Conservation (phyloP, 805 yeast species). For the Metschnikowia colocasiae region DNA sequence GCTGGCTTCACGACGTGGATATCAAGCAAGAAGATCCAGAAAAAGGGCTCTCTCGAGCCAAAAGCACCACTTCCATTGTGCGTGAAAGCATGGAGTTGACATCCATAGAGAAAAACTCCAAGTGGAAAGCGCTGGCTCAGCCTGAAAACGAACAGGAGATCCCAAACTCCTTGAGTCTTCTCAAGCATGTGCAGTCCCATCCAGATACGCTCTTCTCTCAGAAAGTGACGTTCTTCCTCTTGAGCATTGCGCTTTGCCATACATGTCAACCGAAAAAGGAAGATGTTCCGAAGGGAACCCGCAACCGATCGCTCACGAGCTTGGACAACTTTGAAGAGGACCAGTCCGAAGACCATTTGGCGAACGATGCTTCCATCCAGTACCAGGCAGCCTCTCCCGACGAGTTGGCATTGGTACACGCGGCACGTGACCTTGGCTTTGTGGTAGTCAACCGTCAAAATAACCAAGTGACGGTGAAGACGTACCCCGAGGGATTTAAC, state of each 20-base stretch:
- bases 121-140: constrained; percentile 50
- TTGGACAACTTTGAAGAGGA: constrained; percentile 18
- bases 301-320: constrained; percentile 18
- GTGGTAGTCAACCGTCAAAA: constrained; percentile 71
- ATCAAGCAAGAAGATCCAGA: not conserved
- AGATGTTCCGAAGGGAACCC: constrained; percentile 6
- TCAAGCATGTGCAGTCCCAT: constrained; percentile 63
- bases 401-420: constrained; percentile 87
- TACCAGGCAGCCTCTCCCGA: constrained; percentile 97
- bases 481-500: constrained; percentile 81
- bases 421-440: constrained; percentile 93
- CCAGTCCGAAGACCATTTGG: constrained; percentile 8
- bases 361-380: constrained; percentile 48
- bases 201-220: constrained; percentile 70
- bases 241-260: constrained; percentile 84
- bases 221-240: constrained; percentile 72
- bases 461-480: constrained; percentile 58
- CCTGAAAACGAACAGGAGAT: constrained; percentile 41
- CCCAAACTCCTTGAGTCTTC: constrained; percentile 56
- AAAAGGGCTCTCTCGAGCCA: not conserved
- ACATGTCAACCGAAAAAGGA: constrained; percentile 73
- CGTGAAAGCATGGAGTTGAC: constrained; percentile 32
- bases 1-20: constrained; percentile 83
- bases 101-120: constrained; percentile 22
- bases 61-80: constrained; percentile 32